A percentile compares a stretch with the other conserved stretches of the same genome.
phyloP scores from a whole-genome alignment of 257 asterid genomes.

The Nicotiana benthamiana region DNA sequence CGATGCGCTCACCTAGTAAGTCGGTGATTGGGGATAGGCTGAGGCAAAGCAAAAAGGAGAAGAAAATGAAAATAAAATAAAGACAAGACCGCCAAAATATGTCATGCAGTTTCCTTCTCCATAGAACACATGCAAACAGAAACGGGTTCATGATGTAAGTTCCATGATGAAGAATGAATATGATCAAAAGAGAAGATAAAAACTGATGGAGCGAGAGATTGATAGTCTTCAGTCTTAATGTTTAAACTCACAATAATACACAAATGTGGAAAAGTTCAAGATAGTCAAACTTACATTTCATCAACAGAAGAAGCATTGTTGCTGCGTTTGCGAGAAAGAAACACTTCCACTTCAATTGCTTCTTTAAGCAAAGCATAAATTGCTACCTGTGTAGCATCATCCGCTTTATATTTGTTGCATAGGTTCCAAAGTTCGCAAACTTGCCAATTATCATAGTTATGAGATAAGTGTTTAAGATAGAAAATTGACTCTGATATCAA shows the following conservation, averaged over 20 bases:
- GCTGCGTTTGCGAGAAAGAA: slow-evolving; percentile 68
- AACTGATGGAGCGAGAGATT: not conserved
- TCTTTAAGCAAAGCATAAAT: slow-evolving; percentile 63
- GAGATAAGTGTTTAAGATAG: not conserved
- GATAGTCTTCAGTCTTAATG: not conserved
- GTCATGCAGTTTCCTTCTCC: not conserved
- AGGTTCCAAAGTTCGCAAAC: not conserved
- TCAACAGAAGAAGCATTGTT: slow-evolving; percentile 49
- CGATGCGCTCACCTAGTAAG: slow-evolving; percentile 41
- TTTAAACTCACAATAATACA: not conserved
- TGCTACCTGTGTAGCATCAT: slow-evolving; percentile 45
- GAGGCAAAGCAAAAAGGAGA: slow-evolving; percentile 23
- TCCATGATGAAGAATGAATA: not conserved
- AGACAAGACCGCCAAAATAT: not conserved
- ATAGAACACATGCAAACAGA: not conserved
- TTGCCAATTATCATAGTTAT: not conserved
- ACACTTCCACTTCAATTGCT: slow-evolving; percentile 51
- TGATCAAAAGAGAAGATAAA: not conserved
- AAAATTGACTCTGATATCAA: not conserved
- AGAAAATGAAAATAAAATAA: not conserved
- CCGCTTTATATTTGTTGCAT: slow-evolving; percentile 1
- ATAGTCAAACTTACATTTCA: slow-evolving; percentile 48
- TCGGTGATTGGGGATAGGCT: slow-evolving; percentile 49
- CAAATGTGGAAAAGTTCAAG: not conserved
- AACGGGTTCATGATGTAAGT: not conserved